Evolutionary conservation across 2,329 filamentous ascomycete species (phyloP), one percentile per base, ranked within the genome.

Genomic region (Trichoderma sp.): DNA sequence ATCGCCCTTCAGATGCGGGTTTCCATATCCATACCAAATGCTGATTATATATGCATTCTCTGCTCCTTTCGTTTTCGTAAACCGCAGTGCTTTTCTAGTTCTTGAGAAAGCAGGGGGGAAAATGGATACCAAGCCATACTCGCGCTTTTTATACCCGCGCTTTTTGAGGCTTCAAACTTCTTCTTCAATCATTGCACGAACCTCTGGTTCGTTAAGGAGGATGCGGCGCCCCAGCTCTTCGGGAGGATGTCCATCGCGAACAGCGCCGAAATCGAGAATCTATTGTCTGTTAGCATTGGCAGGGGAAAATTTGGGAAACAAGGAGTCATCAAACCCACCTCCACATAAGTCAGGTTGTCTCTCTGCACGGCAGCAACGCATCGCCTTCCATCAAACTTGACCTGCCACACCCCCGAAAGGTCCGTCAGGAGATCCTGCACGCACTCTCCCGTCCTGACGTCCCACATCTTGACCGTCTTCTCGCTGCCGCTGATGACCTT

Each of bases 401-500:
- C 95, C 80, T 99, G 95, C 95, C 95, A 99, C 7, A 99, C 95
- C n/a, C 94, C 93, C 70, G 90, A 94, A 43, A 99, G 83, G 73
- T 97, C 93, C 15, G 92, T 97, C 72, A 99, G 82, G 48, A 99
- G 84, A 77, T 99, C 94, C 70, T 94, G 91, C 60, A 97, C 88
- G 75, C 93, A 97, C 72, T 97, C 91, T 56, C 95, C 95, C 1
- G 90, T 96, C 72, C 88, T 87, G 57, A 97, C 90, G 73, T 99
- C 92, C 95, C 95, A 99, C 92, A 99, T 96, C 82, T 99, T 99
- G 69, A 99, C 82, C 3, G 92, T 97, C 72, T 94, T 89, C 76
- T 99, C 95, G 66, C 92, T 97, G 63, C 95, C 95, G 47, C 92
- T 96, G 65, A 99, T 97, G 41, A 99, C 93, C 75, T 99, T 99